Percentiles rank a stretch among this genome's conserved stretches.
Conservation (phyloP, 2,329 filamentous ascomycete genomes). For the Cladobotryum mycophilum region DNA sequence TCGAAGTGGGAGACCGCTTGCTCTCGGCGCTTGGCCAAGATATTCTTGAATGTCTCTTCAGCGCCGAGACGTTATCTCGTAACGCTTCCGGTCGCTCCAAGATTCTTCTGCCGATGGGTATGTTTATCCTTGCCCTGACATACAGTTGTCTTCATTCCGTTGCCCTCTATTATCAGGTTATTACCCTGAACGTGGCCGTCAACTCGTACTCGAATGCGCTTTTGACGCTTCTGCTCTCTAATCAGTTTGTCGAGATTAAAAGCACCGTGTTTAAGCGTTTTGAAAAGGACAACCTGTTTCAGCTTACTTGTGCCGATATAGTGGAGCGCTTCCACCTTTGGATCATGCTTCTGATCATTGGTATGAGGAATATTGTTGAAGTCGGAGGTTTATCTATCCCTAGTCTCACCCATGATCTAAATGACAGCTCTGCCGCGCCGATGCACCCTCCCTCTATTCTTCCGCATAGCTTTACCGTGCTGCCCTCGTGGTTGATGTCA, state of each 20-base stretch:
- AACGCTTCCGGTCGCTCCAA: constrained; percentile 87
- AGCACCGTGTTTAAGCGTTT: constrained; percentile 98
- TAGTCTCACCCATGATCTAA: constrained; percentile 44
- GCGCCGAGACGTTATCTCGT: constrained; percentile 82
- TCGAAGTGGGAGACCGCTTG: constrained; percentile 86
- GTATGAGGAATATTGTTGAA: constrained; percentile 91
- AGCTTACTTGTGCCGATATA: constrained; percentile 91
- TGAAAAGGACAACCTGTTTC: constrained; percentile 95
- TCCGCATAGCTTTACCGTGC: constrained; percentile 82
- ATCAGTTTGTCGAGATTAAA: constrained; percentile 99
- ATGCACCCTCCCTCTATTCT: constrained; percentile 68
- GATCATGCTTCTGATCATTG: constrained; percentile 96
- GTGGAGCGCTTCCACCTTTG: constrained; percentile 96
- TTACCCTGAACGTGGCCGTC: constrained; percentile 94
- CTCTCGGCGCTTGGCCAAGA: constrained; percentile 91
- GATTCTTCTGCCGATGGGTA: constrained; percentile 77
- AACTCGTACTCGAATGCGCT: constrained; percentile 98
- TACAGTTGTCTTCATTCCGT: constrained; percentile 88
- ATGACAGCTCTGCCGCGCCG: constrained; percentile 50
- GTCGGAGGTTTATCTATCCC: constrained; percentile 74
- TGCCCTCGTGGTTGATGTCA: constrained; percentile 70
- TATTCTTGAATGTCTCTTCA: constrained; percentile 92
- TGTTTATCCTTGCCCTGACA: constrained; percentile 78
- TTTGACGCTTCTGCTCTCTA: constrained; percentile 85
- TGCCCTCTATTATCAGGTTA: constrained; percentile 92